These are phyloP conservation scores for Saccharomycopsis guyanensis DNA, from an alignment of 805 yeast genomes.

Conservation along the genomic window DNA sequence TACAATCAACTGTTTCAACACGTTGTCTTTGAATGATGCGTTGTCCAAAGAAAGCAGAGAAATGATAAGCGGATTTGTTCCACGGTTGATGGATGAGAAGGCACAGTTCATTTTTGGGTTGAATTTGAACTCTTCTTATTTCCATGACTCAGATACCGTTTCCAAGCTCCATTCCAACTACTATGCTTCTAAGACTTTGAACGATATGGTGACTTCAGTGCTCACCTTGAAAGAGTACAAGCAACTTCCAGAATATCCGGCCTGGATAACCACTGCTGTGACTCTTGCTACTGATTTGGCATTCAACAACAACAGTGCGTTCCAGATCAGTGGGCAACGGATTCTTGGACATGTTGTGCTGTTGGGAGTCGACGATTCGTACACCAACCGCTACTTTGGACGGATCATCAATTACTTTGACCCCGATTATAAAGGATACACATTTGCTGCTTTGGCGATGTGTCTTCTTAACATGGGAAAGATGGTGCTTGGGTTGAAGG, in stretches of 20 bases:
- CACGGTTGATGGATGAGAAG: constrained; percentile 29
- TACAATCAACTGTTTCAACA: constrained; percentile 42
- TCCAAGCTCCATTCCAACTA: not conserved
- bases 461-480: constrained; percentile 11
- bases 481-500: constrained; percentile 1
- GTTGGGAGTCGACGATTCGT: constrained; percentile 12
- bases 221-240: not conserved
- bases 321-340: constrained; percentile 11
- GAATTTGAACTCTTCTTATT: not conserved
- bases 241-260: not conserved
- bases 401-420: not conserved
- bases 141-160: constrained; percentile 1
- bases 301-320: constrained; percentile 5
- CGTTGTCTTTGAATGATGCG: constrained; percentile 40
- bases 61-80: constrained; percentile 34
- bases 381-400: constrained; percentile 1
- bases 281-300: constrained; percentile 2
- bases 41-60: constrained; percentile 27
- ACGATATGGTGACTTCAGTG: not conserved
- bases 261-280: not conserved
- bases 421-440: not conserved
- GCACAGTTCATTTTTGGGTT: constrained; percentile 6
- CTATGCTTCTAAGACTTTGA: not conserved
- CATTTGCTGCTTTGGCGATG: constrained; percentile 1
- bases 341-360: constrained; percentile 11